Conservation (phyloP, 2,329 filamentous ascomycete genomes). For the Claviceps pusilla region DNA sequence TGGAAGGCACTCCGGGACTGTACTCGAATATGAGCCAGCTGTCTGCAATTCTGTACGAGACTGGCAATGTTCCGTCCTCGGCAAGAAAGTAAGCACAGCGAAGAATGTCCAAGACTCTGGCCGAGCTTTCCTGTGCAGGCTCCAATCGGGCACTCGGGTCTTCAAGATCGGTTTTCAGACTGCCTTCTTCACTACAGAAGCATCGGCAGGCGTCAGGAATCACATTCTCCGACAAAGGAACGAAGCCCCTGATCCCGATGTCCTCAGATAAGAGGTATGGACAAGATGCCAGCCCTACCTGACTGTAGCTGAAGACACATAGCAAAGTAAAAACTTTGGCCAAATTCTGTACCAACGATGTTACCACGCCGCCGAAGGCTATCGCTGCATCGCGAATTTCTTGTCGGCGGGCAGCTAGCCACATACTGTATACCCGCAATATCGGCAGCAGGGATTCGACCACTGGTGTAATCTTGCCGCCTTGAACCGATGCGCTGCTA, state of each 20-base stretch:
- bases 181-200: conserved; percentile 19
- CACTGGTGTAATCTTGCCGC: conserved; percentile 18
- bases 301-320: conserved; percentile 27
- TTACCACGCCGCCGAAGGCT: conserved; percentile 29
- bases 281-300: conserved; percentile 22
- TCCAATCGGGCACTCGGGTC: conserved; percentile 17
- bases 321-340: conserved; percentile 33
- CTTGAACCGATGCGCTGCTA: conserved; percentile 7
- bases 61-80: conserved; percentile 24
- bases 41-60: conserved; percentile 17
- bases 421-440: conserved; percentile 38
- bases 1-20: conserved; percentile 6
- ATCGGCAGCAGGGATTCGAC: conserved; percentile 33
- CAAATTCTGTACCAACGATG: conserved; percentile 31
- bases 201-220: conserved; percentile 26
- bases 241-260: conserved; percentile 28
- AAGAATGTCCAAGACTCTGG: conserved; percentile 33
- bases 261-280: conserved; percentile 40
- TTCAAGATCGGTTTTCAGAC: conserved; percentile 25
- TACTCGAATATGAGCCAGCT: conserved; percentile 21
- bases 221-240: conserved; percentile 23
- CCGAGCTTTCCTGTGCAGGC: conserved; percentile 24
- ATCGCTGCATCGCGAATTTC: conserved; percentile 32
- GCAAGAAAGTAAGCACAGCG: conserved; percentile 34
- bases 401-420: conserved; percentile 32